A percentile compares a stretch with the other conserved stretches of the same genome.
These are phyloP conservation scores for Prunus kanzakura DNA, from an alignment of 306 rosid genomes.

Conservation along the genomic window DNA sequence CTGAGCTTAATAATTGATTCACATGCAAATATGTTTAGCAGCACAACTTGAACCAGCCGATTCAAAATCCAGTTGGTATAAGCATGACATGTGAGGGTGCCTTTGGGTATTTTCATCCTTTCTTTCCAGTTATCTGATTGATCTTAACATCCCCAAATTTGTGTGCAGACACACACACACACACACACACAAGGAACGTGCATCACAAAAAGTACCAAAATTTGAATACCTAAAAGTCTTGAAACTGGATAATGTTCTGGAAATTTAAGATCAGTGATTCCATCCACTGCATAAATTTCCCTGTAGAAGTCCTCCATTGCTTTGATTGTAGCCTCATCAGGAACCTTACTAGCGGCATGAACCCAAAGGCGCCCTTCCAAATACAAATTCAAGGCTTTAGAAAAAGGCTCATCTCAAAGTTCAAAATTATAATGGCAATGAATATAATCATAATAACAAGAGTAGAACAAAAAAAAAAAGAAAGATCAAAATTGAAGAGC, in stretches of 20 bases:
- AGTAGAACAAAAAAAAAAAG: background rate
- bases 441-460: background rate
- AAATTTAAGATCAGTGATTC: slow-evolving; percentile 64
- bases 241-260: slow-evolving; percentile 90
- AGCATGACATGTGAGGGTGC: too few relatives aligned
- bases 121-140: too few relatives aligned
- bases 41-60: background rate
- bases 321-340: slow-evolving; percentile 79
- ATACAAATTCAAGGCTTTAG: slow-evolving; percentile 15
- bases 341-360: slow-evolving; percentile 95
- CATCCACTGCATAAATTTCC: slow-evolving; percentile 78
- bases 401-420: background rate
- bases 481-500: background rate
- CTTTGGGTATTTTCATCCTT: too few relatives aligned
- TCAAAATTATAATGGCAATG: background rate
- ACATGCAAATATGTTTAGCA: background rate
- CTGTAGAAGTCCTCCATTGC: slow-evolving; percentile 88
- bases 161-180: too few relatives aligned
- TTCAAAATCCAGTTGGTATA: background rate
- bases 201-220: background rate
- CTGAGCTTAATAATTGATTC: background rate
- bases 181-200: background rate
- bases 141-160: too few relatives aligned
- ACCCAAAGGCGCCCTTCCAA: slow-evolving; percentile 91
- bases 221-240: slow-evolving; percentile 66